phyloP scores from a whole-genome alignment of 257 asterid species.

The Primulina tabacum region DNA sequence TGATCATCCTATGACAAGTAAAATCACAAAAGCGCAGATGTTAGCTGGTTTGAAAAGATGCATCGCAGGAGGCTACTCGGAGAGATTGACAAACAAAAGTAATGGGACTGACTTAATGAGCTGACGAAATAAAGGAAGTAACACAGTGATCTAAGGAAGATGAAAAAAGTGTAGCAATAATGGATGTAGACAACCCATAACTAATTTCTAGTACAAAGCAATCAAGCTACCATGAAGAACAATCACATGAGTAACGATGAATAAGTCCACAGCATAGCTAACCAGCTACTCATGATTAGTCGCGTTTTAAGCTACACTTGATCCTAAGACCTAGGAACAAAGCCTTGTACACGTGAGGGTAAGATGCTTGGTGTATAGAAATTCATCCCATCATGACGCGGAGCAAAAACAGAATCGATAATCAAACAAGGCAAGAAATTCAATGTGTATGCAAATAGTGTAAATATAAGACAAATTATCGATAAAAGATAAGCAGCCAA shows the following conservation, averaged over 20 bases:
- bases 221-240: not conserved
- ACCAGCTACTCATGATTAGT: not conserved
- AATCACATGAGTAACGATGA: not conserved
- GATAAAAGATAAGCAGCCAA: not conserved
- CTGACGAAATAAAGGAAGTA: not conserved
- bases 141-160: not conserved
- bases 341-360: no score
- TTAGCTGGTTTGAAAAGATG: not conserved
- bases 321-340: no score
- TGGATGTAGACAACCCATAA: slow-evolving; percentile 4
- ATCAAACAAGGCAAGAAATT: not conserved
- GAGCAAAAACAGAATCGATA: not conserved
- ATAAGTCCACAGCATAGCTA: no score
- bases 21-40: slow-evolving; percentile 12
- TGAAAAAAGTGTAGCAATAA: not conserved
- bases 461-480: slow-evolving; percentile 3
- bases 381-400: slow-evolving; percentile 1
- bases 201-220: not conserved
- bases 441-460: not conserved
- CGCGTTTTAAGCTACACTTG: no score
- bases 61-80: not conserved
- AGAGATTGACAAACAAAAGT: slow-evolving; percentile 10
- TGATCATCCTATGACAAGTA: slow-evolving; percentile 64
- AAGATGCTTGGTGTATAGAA: not conserved
- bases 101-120: not conserved